Conservation (phyloP, 179 eudicot species). For the Camellia oleifera region DNA sequence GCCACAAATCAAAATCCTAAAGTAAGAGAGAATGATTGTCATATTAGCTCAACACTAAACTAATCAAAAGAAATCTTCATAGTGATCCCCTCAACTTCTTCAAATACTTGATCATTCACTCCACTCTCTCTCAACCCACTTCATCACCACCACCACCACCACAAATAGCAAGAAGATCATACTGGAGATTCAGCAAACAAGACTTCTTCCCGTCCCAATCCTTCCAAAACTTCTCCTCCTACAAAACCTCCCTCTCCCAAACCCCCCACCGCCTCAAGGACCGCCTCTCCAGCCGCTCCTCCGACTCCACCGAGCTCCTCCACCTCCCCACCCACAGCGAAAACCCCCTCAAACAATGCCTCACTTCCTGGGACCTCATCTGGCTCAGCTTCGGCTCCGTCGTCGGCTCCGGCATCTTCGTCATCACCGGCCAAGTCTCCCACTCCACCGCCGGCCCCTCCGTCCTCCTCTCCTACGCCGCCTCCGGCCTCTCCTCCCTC, state of each 20-base stretch:
- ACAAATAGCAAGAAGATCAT: constrained; percentile 21
- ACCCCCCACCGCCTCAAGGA: constrained; percentile 55
- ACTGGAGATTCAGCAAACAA: constrained; percentile 62
- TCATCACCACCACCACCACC: background rate
- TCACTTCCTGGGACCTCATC: constrained; percentile 82
- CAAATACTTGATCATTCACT: too few species aligned
- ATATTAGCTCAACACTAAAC: too few species aligned
- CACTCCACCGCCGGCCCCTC: constrained; percentile 72
- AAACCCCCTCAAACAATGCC: constrained; percentile 50
- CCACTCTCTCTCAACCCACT: background rate
- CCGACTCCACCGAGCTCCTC: constrained; percentile 56
- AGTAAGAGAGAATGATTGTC: too few species aligned
- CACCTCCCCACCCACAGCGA: constrained; percentile 36
- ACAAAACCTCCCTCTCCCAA: constrained; percentile 45
- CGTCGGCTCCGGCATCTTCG: constrained; percentile 88
- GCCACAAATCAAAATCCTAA: too few species aligned
- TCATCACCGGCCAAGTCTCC: constrained; percentile 79
- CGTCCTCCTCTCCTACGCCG: constrained; percentile 62
- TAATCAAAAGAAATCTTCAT: too few species aligned
- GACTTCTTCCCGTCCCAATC: constrained; percentile 80
- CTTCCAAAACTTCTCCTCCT: constrained; percentile 44
- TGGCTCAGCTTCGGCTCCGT: constrained; percentile 89
- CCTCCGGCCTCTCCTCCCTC: constrained; percentile 83
- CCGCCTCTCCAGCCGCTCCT: constrained; percentile 59
- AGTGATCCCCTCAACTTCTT: too few species aligned